These are phyloP conservation scores for Phytophthora aleatoria DNA, from an alignment of 352 stramenopile species.

Conservation along the genomic window DNA sequence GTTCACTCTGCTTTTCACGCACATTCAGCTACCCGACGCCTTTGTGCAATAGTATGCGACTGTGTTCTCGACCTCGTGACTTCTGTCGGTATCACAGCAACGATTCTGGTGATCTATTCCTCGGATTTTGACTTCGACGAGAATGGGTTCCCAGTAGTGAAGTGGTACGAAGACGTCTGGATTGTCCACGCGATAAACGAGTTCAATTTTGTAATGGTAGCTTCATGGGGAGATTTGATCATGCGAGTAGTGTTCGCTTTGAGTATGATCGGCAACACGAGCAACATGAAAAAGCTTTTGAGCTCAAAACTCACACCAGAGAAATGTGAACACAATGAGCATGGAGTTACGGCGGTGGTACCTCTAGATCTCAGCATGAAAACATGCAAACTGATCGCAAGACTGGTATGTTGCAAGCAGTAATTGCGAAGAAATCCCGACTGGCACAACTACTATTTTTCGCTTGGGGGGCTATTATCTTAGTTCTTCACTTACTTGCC, in stretches of 20 bases:
- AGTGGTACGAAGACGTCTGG: constrained; percentile 22
- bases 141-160: background rate
- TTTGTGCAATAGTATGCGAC: background rate
- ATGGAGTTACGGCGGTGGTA: background rate
- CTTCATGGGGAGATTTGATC: constrained; percentile 39
- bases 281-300: constrained; percentile 41
- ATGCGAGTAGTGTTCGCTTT: constrained; percentile 45
- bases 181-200: constrained; percentile 28
- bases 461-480: constrained; percentile 26
- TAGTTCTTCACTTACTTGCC: constrained; percentile 27
- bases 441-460: background rate
- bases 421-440: background rate
- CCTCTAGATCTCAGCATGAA: background rate
- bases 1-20: background rate
- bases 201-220: constrained; percentile 41
- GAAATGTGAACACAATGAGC: background rate
- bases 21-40: background rate
- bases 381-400: background rate
- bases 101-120: constrained; percentile 20
- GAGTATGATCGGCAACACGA: constrained; percentile 35
- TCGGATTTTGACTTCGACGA: constrained; percentile 14
- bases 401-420: background rate
- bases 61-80: constrained; percentile 31
- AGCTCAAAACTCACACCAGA: background rate
- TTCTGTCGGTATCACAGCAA: constrained; percentile 28